Evolutionary conservation across 805 yeast genomes (phyloP).

Genomic region (Ogataea parapolymorpha): DNA sequence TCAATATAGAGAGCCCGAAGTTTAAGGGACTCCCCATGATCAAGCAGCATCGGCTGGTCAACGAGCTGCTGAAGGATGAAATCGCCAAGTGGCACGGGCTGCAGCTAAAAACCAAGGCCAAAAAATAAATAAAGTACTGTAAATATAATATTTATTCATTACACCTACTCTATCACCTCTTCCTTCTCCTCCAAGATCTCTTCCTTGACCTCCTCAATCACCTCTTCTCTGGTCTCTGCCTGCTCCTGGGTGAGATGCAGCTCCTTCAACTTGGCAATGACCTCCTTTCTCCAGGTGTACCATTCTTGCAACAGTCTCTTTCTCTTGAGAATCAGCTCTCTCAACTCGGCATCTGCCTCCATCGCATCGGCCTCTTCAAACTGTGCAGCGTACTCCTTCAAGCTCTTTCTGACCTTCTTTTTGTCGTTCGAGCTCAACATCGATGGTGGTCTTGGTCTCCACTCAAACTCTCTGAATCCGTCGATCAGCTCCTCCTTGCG

Average conservation of each 20-base stretch:
- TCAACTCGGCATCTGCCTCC: constrained; percentile 90
- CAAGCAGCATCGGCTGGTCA: constrained; percentile 90
- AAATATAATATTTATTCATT: constrained; percentile 1
- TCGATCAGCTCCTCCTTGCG: constrained; percentile 75
- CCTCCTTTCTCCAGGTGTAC: constrained; percentile 68
- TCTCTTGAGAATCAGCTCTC: constrained; percentile 84
- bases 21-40: constrained; percentile 82
- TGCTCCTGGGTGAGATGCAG: constrained; percentile 45
- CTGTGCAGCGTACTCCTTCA: constrained; percentile 85
- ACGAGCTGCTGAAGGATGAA: constrained; percentile 76
- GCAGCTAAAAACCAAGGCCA: constrained; percentile 72
- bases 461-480: constrained; percentile 80
- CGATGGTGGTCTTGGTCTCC: constrained; percentile 97
- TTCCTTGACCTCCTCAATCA: constrained; percentile 76
- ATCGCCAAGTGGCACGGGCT: constrained; percentile 93
- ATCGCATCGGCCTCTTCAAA: constrained; percentile 94
- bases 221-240: constrained; percentile 46
- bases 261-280: constrained; percentile 46
- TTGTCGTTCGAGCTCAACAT: constrained; percentile 71
- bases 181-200: constrained; percentile 69
- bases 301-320: constrained; percentile 81
- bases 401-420: constrained; percentile 86
- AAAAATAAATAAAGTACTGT: constrained; percentile 13
- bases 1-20: constrained; percentile 62
- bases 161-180: constrained; percentile 51